Evolutionary conservation across 305 asterid species (phyloP).

Genomic region (Fraxinus sp.): DNA sequence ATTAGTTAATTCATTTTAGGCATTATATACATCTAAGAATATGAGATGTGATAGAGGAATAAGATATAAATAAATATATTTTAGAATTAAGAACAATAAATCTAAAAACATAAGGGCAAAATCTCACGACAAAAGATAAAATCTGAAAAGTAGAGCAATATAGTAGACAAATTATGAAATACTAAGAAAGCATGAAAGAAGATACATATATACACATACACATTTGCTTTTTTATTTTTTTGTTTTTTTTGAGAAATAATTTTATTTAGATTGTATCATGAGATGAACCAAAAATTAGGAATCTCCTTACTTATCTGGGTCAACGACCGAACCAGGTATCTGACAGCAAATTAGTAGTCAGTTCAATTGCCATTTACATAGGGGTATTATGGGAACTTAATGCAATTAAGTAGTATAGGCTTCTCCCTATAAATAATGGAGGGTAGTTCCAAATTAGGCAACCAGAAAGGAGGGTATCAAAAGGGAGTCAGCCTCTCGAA

Average conservation of each 20-base stretch:
- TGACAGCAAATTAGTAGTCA: not conserved
- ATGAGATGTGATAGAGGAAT: not conserved
- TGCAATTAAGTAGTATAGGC: not conserved
- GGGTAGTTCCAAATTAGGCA: not conserved
- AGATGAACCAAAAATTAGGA: not conserved
- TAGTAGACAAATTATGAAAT: not conserved
- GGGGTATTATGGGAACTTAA: not conserved
- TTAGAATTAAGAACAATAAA: not conserved
- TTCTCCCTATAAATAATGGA: not conserved
- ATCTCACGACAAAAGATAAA: not conserved
- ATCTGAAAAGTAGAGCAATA: not conserved
- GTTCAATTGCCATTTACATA: not conserved
- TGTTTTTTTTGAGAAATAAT: not conserved
- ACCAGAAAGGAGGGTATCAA: not conserved
- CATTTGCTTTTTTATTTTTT: not conserved
- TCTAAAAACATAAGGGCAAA: not conserved
- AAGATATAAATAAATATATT: not conserved
- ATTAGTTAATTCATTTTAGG: not conserved
- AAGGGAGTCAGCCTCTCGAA: not conserved
- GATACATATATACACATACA: not conserved
- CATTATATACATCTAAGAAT: not conserved
- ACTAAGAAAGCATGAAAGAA: not conserved
- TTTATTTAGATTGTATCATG: not conserved
- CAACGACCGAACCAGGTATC: not conserved
- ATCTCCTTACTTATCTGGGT: not conserved